Percentiles rank a stretch among this genome's conserved stretches.
These are phyloP conservation scores for Cercospora zeae-maydis DNA, from an alignment of 2,329 filamentous ascomycete genomes.

Conservation along the genomic window DNA sequence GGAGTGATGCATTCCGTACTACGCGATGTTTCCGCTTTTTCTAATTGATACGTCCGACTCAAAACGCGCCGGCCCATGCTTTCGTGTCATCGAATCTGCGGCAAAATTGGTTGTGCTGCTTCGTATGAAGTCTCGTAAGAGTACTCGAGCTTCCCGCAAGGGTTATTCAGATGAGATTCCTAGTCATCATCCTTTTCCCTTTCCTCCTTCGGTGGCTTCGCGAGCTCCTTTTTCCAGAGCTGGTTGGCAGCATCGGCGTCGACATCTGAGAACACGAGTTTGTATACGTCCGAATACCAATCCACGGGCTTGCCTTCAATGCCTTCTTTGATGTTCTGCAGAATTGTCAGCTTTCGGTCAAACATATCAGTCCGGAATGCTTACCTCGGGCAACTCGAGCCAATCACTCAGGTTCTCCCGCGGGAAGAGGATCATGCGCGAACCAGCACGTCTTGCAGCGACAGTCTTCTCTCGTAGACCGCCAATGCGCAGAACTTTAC, in stretches of 20 bases:
- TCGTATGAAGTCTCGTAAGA: neutral
- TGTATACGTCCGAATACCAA: conserved; percentile 94
- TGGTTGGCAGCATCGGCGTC: conserved; percentile 70
- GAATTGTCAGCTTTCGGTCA: conserved; percentile 12
- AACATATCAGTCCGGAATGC: conserved; percentile 38
- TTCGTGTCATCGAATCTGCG: neutral
- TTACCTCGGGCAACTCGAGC: conserved; percentile 92
- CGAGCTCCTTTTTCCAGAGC: conserved; percentile 63
- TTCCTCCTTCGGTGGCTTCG: conserved; percentile 55
- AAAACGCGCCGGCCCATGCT: neutral
- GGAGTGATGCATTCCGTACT: conserved; percentile 3
- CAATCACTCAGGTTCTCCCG: conserved; percentile 94
- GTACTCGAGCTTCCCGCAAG: conserved; percentile 8
- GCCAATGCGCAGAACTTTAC: conserved; percentile 92
- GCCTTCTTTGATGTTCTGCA: conserved; percentile 93
- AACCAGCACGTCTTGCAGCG: conserved; percentile 85
- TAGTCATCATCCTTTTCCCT: conserved; percentile 28
- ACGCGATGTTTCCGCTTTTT: neutral
- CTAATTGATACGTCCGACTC: neutral
- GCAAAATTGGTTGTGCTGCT: neutral
- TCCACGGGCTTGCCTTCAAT: conserved; percentile 85
- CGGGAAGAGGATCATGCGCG: conserved; percentile 91
- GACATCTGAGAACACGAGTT: conserved; percentile 80
- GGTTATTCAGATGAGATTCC: conserved; percentile 5
- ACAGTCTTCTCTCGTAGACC: conserved; percentile 96